Base-by-base conservation (phyloP, 1,284 basidiomycete species). In the Trichosporon faecale region DNA sequence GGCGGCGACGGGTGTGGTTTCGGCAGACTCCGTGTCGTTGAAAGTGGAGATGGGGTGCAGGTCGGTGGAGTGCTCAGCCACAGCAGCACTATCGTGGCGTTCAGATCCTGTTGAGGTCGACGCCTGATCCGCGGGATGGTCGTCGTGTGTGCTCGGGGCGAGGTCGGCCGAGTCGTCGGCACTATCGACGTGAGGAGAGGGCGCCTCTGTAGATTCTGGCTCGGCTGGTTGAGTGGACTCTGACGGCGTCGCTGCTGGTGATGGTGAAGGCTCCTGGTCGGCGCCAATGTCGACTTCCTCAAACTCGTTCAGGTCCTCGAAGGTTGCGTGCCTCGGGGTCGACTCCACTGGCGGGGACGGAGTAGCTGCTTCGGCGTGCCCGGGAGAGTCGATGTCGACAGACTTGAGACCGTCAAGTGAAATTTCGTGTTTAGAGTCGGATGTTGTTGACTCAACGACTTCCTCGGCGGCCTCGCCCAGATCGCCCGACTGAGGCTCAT, bases 211-310 rank as follows among this genome's bases (percentile, higher is more conserved):
- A 33, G 57, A n/a, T 33, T 33, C 49, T 9, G 23, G 23, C 21
- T 52, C 21, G 9, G 5, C 18, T 18, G n/a, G 21, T 12, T 52
- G 49, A 4, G 21, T 21, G 25, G 49, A 9, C 21, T 52, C 21
- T 25, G 49, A 23, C 7, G 49, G n/a, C 6, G 44, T 21, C 18
- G 44, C 44, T 52, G 11, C 49, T 52, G n/a, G 21, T 23, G 21
- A 21, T 21, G 46, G 11, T 21, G 57, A 61, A n/a, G 29, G 27
- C 57, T 31, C 27, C 18, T 21, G 9, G 27, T 33, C 29, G 7
- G 57, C 57, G 9, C 57, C 57, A 18, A 61, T 61, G 18, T 61
- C 57, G 18, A 61, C 18, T 33, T 61, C 57, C 21, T 61, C 57
- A 11, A 61, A 61, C 29, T 61, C 57, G 11, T 61, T 8, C 49